Percentiles rank a stretch among this genome's conserved stretches.
phyloP scores from a whole-genome alignment of 2,329 filamentous ascomycete species.

The Hypomyces rosellus region DNA sequence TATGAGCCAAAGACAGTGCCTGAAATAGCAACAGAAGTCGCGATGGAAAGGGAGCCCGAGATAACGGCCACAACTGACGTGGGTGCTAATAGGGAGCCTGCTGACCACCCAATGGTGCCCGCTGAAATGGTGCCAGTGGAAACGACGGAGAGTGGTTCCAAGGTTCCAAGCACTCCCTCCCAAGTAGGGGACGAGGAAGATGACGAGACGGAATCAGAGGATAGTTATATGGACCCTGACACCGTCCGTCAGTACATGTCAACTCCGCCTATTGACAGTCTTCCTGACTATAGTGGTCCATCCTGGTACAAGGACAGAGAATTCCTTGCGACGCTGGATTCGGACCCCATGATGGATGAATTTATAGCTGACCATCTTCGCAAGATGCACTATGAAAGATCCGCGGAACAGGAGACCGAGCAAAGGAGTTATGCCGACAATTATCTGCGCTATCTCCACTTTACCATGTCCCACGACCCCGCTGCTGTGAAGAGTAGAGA shows the following conservation, averaged over 20 bases:
- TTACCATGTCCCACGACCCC: constrained; percentile 50
- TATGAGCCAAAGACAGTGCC: neutral
- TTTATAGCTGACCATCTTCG: constrained; percentile 43
- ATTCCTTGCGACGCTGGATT: constrained; percentile 37
- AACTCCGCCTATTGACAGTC: constrained; percentile 49
- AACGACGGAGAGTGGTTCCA: constrained; percentile 26
- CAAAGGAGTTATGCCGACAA: constrained; percentile 39
- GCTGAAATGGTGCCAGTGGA: constrained; percentile 16
- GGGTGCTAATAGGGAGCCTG: neutral
- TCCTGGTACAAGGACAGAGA: constrained; percentile 44
- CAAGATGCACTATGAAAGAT: constrained; percentile 32
- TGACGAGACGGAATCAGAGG: constrained; percentile 48
- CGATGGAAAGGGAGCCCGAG: neutral
- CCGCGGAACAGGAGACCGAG: constrained; percentile 32
- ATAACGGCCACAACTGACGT: neutral
- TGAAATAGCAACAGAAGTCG: neutral
- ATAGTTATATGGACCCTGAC: constrained; percentile 44
- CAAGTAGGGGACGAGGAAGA: constrained; percentile 45
- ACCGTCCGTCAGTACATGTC: constrained; percentile 44
- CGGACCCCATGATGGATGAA: constrained; percentile 33
- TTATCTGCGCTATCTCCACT: constrained; percentile 48
- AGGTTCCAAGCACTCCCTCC: constrained; percentile 40
- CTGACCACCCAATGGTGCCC: neutral
- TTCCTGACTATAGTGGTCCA: constrained; percentile 41
- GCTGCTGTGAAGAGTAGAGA: constrained; percentile 49